These are phyloP conservation scores for Mycena rosella DNA, from an alignment of 768 basidiomycete genomes.

Conservation along the genomic window DNA sequence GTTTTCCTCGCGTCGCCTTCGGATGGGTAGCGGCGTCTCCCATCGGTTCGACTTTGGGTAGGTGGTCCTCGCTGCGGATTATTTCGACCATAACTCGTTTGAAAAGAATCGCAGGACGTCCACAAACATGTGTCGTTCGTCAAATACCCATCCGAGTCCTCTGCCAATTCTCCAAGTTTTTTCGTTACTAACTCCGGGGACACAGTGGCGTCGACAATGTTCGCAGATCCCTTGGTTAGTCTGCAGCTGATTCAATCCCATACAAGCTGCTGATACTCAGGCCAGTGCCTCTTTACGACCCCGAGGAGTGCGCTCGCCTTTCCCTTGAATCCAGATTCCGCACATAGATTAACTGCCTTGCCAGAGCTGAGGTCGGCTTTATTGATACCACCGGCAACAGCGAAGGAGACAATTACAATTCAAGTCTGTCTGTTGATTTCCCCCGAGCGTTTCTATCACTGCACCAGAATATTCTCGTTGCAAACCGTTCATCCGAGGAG, in stretches of 20 bases:
- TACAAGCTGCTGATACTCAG: too few relatives aligned
- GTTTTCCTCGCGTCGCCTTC: neutral
- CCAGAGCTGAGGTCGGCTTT: too few relatives aligned
- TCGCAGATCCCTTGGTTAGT: neutral
- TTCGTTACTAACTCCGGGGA: neutral
- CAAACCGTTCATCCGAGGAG: too few relatives aligned
- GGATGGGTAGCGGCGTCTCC: neutral
- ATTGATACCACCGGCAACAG: too few relatives aligned
- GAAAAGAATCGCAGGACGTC: neutral
- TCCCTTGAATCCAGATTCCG: too few relatives aligned
- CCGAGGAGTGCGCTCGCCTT: too few relatives aligned
- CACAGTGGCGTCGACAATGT: neutral
- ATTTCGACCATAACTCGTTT: neutral
- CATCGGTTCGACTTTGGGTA: neutral
- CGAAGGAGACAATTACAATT: too few relatives aligned
- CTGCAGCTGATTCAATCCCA: too few relatives aligned
- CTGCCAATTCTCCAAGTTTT: neutral
- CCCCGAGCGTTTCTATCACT: too few relatives aligned
- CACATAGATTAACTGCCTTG: too few relatives aligned
- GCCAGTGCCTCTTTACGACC: neutral
- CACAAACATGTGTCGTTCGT: conserved; percentile 1
- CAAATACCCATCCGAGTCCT: conserved; percentile 7
- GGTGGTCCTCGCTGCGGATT: neutral
- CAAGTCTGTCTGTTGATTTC: too few relatives aligned
- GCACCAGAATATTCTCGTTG: too few relatives aligned